These are phyloP conservation scores for Termitomyces sp. DNA, from an alignment of 768 basidiomycete species.

Conservation along the genomic window DNA sequence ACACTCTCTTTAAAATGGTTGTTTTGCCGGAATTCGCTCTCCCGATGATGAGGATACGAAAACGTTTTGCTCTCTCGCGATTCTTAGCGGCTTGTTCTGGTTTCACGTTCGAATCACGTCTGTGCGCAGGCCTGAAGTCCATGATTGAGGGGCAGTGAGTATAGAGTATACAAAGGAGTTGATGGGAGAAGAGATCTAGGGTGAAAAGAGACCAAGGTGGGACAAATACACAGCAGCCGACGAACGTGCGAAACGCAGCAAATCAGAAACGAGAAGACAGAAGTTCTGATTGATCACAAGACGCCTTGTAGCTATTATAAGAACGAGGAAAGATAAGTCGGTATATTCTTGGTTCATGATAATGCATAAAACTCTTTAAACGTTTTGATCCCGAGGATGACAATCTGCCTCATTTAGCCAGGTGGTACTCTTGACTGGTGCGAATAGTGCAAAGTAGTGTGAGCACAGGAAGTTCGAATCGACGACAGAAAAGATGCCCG, in stretches of 20 bases:
- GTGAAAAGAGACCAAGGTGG: background rate
- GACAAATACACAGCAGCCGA: background rate
- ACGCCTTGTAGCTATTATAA: background rate
- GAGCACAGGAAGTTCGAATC: no score
- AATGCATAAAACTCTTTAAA: no score
- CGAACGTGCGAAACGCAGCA: background rate
- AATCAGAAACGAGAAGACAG: background rate
- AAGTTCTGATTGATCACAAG: background rate
- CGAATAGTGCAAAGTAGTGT: no score
- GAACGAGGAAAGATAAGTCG: background rate
- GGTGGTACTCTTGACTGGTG: no score
- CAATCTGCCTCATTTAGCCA: no score
- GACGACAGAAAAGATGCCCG: no score
- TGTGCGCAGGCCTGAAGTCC: background rate
- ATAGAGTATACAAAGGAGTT: background rate
- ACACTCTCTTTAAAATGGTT: conserved; percentile 31
- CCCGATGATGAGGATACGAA: conserved; percentile 35
- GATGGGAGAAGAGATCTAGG: background rate
- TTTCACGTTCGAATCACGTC: background rate
- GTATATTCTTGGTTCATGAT: background rate
- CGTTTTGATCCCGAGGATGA: no score
- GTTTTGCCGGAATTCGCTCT: conserved; percentile 36
- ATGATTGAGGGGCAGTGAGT: background rate
- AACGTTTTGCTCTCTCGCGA: conserved; percentile 20
- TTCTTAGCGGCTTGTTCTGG: conserved; percentile 1